Conservation (phyloP, 345 rosid genomes). For the Citrus sinensis region DVS_A1.0 CM039167.1:2530001-2530500, state of each 20-base stretch:
- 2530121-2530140: too few species aligned
- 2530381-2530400: slow-evolving; percentile 71
- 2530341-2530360: slow-evolving; percentile 90
- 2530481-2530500: neutral
- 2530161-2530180: neutral
- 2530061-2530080: neutral
- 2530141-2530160: neutral
- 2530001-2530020: slow-evolving; percentile 77
- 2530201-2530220: neutral
- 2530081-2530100: too few species aligned
- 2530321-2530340: neutral
- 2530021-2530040: slow-evolving; percentile 58
- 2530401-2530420: slow-evolving; percentile 72
- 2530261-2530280: neutral
- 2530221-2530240: neutral
- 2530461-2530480: slow-evolving; percentile 67
- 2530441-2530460: slow-evolving; percentile 81
- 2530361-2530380: slow-evolving; percentile 82
- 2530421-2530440: slow-evolving; percentile 60
- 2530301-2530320: neutral
- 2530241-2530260: neutral
- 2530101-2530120: too few species aligned
- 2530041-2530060: slow-evolving; percentile 38
- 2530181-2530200: neutral
- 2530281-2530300: neutral